Conservation (phyloP, 352 stramenopile species). For the Thalassiosira exigua region DNA sequence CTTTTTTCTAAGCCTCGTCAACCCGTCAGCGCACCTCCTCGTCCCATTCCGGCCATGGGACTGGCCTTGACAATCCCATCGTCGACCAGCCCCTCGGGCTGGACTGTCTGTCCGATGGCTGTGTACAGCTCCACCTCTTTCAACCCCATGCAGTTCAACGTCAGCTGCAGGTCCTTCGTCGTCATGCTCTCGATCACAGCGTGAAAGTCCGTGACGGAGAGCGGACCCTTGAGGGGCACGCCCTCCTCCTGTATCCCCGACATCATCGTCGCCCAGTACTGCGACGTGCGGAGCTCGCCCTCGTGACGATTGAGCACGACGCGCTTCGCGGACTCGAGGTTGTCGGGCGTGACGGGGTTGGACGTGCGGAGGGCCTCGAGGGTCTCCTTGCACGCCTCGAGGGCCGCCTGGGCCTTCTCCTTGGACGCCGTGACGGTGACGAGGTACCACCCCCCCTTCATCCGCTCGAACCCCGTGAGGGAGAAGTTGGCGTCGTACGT, state of each 20-base stretch:
- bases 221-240: conserved; percentile 81
- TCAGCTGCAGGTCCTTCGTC: conserved; percentile 81
- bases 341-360: conserved; percentile 80
- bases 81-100: conserved; percentile 65
- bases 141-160: conserved; percentile 73
- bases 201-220: conserved; percentile 83
- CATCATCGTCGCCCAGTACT: conserved; percentile 85
- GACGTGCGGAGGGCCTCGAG: conserved; percentile 70
- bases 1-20: conserved; percentile 33
- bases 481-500: conserved; percentile 90
- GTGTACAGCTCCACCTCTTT: conserved; percentile 81
- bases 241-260: conserved; percentile 83
- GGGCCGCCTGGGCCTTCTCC: conserved; percentile 82
- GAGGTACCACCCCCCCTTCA: conserved; percentile 85
- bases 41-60: conserved; percentile 82
- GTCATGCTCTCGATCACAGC: conserved; percentile 84
- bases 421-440: conserved; percentile 86
- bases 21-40: conserved; percentile 76
- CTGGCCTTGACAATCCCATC: conserved; percentile 71
- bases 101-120: conserved; percentile 79
- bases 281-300: conserved; percentile 77
- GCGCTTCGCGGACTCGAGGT: conserved; percentile 85
- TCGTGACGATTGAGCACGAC: conserved; percentile 86
- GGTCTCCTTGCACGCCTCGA: conserved; percentile 86
- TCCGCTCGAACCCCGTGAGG: conserved; percentile 83